phyloP scores from a whole-genome alignment of 179 eudicot genomes.

The Patellifolia procumbens region DNA sequence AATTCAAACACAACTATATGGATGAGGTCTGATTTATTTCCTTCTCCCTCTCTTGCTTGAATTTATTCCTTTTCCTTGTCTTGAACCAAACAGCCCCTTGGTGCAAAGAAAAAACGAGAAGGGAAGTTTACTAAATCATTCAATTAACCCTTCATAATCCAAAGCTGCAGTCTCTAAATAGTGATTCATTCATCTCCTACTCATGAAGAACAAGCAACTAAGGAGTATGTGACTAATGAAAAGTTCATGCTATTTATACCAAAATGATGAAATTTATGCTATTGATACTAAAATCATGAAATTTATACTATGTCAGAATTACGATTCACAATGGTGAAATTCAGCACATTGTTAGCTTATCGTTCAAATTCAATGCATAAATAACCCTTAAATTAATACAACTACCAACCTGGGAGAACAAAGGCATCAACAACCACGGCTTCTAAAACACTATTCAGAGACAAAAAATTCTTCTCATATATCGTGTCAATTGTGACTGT shows the following conservation, averaged over 20 bases:
- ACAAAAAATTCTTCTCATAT: slow-evolving; percentile 77
- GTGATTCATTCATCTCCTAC: not conserved
- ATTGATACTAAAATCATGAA: not conserved
- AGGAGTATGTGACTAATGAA: not conserved
- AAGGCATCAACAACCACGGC: slow-evolving; percentile 69
- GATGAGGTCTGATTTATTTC: too few relatives aligned
- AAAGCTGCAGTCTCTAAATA: not conserved
- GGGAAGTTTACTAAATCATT: not conserved
- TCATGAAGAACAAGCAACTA: not conserved
- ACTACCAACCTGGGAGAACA: slow-evolving; percentile 67
- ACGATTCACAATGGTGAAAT: not conserved
- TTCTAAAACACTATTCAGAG: slow-evolving; percentile 70
- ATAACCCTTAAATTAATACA: not conserved
- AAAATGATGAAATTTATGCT: too few relatives aligned
- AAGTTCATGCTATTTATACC: not conserved
- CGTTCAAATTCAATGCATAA: not conserved
- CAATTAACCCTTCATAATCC: not conserved
- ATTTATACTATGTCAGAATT: not conserved
- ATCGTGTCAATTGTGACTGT: slow-evolving; percentile 74
- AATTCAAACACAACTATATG: too few relatives aligned
- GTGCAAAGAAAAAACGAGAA: not conserved
- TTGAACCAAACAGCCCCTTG: too few relatives aligned
- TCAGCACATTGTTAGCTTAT: not conserved
- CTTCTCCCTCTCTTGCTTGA: too few relatives aligned
- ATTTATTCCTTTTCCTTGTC: too few relatives aligned